Evolutionary conservation across 2,329 filamentous ascomycete species (phyloP).

Genomic region (Ophiostoma himal-ulmi): DNA sequence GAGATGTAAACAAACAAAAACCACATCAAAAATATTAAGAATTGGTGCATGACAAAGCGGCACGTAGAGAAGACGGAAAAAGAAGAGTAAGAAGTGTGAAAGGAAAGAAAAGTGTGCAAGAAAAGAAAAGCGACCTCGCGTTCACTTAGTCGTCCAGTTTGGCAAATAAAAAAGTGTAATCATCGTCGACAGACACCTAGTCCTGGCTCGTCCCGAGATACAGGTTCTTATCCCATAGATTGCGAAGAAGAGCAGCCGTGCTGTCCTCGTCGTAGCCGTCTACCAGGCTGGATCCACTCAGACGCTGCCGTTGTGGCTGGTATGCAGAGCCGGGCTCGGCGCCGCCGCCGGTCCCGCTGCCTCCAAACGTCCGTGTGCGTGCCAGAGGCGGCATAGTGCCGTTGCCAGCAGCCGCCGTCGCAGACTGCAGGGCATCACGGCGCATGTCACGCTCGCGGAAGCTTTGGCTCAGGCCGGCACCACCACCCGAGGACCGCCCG

Average conservation of each 20-base stretch:
- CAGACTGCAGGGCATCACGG: slow-evolving; percentile 22
- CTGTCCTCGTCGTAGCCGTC: slow-evolving; percentile 48
- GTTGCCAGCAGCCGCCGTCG: slow-evolving; percentile 14
- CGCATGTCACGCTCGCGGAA: slow-evolving; percentile 32
- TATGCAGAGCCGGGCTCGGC: slow-evolving; percentile 34
- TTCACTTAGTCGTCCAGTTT: background rate
- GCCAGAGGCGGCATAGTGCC: slow-evolving; percentile 4
- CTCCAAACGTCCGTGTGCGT: slow-evolving; percentile 11
- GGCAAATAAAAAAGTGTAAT: slow-evolving; percentile 14
- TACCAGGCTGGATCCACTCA: slow-evolving; percentile 47
- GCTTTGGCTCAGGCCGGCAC: slow-evolving; percentile 38
- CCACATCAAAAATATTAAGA: no score
- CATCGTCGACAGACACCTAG: slow-evolving; percentile 30
- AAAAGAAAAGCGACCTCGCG: background rate
- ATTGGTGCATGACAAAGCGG: no score
- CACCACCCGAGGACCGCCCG: background rate
- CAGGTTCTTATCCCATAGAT: slow-evolving; percentile 57
- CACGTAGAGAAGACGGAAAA: background rate
- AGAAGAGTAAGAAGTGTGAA: background rate
- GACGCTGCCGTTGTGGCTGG: slow-evolving; percentile 29
- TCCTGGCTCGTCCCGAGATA: slow-evolving; percentile 53
- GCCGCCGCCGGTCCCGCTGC: slow-evolving; percentile 18
- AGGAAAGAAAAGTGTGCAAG: background rate
- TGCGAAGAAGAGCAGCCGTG: slow-evolving; percentile 48
- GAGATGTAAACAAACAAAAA: background rate